Evolutionary conservation across 176 grass and related monocot species (phyloP).

Genomic region (Aegilops speltoides): DNA sequence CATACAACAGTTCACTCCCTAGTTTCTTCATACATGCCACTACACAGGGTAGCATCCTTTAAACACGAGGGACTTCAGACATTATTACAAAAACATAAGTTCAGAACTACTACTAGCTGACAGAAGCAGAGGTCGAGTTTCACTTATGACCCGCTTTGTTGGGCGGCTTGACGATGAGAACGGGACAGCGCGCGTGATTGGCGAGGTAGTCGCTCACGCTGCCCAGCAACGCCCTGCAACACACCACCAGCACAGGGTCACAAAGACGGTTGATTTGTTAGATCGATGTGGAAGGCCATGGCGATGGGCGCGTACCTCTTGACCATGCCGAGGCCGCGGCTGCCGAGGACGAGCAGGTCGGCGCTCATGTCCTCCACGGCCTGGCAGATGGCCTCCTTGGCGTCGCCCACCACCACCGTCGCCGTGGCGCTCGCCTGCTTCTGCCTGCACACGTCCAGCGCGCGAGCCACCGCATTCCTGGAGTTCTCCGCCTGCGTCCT

Average conservation of each 20-base stretch:
- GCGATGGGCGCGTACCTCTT: slow-evolving; percentile 45
- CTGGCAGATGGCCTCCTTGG: slow-evolving; percentile 73
- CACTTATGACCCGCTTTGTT: slow-evolving; percentile 31
- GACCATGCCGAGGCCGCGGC: slow-evolving; percentile 63
- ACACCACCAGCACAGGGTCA: not conserved
- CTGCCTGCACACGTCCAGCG: slow-evolving; percentile 45
- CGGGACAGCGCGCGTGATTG: slow-evolving; percentile 64
- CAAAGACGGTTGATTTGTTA: too few relatives aligned
- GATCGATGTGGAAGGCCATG: too few relatives aligned
- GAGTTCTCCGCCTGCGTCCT: slow-evolving; percentile 64
- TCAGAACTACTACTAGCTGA: too few relatives aligned
- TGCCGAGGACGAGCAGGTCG: slow-evolving; percentile 73
- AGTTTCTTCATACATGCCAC: too few relatives aligned
- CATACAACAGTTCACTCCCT: too few relatives aligned
- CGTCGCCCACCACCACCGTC: slow-evolving; percentile 62
- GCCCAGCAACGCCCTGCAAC: slow-evolving; percentile 63
- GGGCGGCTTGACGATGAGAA: slow-evolving; percentile 58
- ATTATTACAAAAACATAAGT: too few relatives aligned
- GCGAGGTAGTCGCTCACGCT: slow-evolving; percentile 79
- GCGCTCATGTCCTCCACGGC: slow-evolving; percentile 52
- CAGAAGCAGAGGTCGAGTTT: not conserved
- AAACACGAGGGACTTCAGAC: too few relatives aligned
- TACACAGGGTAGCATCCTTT: too few relatives aligned
- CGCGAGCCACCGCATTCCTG: slow-evolving; percentile 34
- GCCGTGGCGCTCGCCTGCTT: slow-evolving; percentile 43